These are phyloP conservation scores for Peniophora sp. DNA, from an alignment of 1,284 basidiomycete species.

Conservation along the genomic window DNA sequence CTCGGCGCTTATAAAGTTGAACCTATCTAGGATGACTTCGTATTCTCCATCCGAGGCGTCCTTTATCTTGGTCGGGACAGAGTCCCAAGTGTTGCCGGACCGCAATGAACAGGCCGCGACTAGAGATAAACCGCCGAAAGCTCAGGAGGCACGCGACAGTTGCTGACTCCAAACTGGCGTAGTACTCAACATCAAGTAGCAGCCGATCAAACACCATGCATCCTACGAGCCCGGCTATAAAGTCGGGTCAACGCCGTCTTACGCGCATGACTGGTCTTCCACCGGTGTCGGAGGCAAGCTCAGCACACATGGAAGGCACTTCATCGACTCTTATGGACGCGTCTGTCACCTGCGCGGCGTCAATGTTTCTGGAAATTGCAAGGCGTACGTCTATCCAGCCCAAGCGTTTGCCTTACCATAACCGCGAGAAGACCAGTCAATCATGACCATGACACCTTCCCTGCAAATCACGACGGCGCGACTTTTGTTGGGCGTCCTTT, in stretches of 20 bases:
- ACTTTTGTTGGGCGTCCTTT: constrained; percentile 83
- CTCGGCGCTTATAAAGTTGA: too few relatives aligned
- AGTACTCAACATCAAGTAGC: too few relatives aligned
- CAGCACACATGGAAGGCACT: constrained; percentile 58
- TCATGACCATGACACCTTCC: constrained; percentile 56
- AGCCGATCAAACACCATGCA: constrained; percentile 28
- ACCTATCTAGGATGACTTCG: background rate
- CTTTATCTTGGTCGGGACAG: background rate
- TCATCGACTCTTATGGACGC: constrained; percentile 70
- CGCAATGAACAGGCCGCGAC: background rate
- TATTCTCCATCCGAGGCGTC: background rate
- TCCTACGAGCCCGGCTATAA: constrained; percentile 32
- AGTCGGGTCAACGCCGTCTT: constrained; percentile 39
- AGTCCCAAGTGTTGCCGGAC: background rate
- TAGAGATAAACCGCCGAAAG: too few relatives aligned
- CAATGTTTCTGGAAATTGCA: constrained; percentile 76
- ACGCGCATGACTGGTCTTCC: constrained; percentile 69
- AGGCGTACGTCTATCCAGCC: constrained; percentile 51
- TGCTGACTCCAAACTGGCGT: too few relatives aligned
- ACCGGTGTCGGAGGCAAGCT: constrained; percentile 52
- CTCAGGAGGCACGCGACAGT: too few relatives aligned
- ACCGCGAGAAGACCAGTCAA: constrained; percentile 45
- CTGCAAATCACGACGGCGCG: constrained; percentile 49
- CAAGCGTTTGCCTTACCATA: background rate
- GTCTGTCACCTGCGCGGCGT: constrained; percentile 75